Evolutionary conservation across 1,284 basidiomycete species (phyloP).

Genomic region (Tilletia walkeri): DNA sequence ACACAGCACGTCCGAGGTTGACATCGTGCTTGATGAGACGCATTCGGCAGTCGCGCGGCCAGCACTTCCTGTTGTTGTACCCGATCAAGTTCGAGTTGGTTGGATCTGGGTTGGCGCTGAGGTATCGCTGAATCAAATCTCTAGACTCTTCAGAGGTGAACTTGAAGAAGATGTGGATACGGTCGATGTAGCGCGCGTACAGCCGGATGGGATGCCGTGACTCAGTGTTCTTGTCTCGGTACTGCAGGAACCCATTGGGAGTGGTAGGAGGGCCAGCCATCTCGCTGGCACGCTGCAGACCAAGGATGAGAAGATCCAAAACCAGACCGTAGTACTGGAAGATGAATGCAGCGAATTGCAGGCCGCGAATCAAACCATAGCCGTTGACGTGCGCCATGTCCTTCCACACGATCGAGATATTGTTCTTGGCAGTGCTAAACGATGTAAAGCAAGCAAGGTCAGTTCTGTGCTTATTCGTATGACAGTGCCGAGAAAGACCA

Average conservation of each 20-base stretch:
- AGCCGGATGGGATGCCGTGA: slow-evolving; percentile 52
- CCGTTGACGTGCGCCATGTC: slow-evolving; percentile 56
- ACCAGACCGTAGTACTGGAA: slow-evolving; percentile 56
- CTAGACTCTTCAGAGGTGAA: slow-evolving; percentile 97
- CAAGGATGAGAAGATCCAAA: slow-evolving; percentile 53
- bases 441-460: not conserved
- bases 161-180: slow-evolving; percentile 74
- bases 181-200: slow-evolving; percentile 54
- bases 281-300: slow-evolving; percentile 53
- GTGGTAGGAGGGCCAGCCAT: slow-evolving; percentile 54
- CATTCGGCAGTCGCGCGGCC: slow-evolving; percentile 99
- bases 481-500: not conserved
- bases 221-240: slow-evolving; percentile 48
- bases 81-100: slow-evolving; percentile 99
- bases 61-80: slow-evolving; percentile 98
- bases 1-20: slow-evolving; percentile 94
- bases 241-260: slow-evolving; percentile 55
- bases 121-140: slow-evolving; percentile 95
- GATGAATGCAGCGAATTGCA: slow-evolving; percentile 55
- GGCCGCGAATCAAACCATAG: slow-evolving; percentile 54
- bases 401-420: slow-evolving; percentile 55
- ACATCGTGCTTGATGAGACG: slow-evolving; percentile 99
- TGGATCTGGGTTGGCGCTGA: slow-evolving; percentile 94
- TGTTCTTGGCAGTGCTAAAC: slow-evolving; percentile 54
- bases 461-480: not conserved